Percentiles rank a stretch among this genome's conserved stretches.
These are phyloP conservation scores for Peniophora sp. DNA, from an alignment of 1,284 basidiomycete genomes.

Conservation along the genomic window DNA sequence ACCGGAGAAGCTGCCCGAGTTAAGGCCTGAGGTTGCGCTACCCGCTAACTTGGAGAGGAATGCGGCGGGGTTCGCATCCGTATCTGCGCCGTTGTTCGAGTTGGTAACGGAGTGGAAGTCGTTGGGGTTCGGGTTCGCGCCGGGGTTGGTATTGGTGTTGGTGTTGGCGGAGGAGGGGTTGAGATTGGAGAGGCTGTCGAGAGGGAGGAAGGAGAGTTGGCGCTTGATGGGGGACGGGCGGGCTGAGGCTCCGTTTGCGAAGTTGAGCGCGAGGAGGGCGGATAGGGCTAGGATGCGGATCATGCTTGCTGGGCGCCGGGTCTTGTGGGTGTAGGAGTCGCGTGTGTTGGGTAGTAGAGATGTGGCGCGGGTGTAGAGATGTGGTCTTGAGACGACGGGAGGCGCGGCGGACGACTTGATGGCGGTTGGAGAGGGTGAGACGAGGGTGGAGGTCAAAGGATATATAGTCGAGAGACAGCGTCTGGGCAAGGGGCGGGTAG, in stretches of 20 bases:
- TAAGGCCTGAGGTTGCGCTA: too few species aligned
- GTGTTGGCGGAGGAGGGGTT: too few species aligned
- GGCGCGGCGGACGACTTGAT: neutral
- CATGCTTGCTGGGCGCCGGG: constrained; percentile 3
- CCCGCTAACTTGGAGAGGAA: neutral
- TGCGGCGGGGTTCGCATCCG: neutral
- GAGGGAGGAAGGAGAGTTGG: neutral
- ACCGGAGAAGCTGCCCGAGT: too few species aligned
- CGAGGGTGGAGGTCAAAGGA: neutral
- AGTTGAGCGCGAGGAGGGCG: constrained; percentile 5
- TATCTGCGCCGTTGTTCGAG: neutral
- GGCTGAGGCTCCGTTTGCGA: neutral
- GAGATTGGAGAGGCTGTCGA: too few species aligned
- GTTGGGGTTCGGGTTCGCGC: too few species aligned
- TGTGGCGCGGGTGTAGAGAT: neutral
- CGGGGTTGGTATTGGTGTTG: too few species aligned
- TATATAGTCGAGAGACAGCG: neutral
- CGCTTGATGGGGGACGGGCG: neutral
- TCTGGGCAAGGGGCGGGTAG: too few species aligned
- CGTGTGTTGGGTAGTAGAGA: neutral
- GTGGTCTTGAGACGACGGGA: neutral
- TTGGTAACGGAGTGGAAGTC: too few species aligned
- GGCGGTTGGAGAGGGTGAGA: neutral
- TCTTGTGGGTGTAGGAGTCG: neutral
- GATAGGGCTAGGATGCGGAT: constrained; percentile 2